These are phyloP conservation scores for Apodospora peruviana DNA, from an alignment of 495 filamentous ascomycete species.

Conservation along the genomic window DNA sequence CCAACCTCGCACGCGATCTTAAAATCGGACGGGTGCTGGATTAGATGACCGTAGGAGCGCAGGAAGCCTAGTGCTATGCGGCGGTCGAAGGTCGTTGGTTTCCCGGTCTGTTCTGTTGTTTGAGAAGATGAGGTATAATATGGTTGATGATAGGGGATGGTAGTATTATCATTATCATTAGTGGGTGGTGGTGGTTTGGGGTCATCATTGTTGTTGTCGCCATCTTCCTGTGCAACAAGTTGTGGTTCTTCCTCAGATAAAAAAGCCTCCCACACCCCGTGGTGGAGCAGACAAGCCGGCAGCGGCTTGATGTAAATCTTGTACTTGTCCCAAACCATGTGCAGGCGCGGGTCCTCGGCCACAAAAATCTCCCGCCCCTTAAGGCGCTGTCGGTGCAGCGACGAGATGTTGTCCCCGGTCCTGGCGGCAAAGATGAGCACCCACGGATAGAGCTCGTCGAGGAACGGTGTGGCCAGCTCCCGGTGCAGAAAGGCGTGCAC, in stretches of 20 bases:
- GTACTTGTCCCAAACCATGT: constrained; percentile 47
- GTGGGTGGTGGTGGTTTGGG: not conserved
- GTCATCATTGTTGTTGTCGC: no score
- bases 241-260: not conserved
- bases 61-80: not conserved
- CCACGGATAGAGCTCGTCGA: not conserved
- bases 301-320: constrained; percentile 50
- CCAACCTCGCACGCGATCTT: not conserved
- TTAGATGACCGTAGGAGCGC: not conserved
- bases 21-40: not conserved
- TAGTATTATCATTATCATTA: not conserved
- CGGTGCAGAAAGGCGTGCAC: not conserved
- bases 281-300: constrained; percentile 15
- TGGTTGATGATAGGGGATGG: not conserved
- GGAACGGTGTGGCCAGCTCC: not conserved
- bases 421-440: not conserved
- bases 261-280: not conserved
- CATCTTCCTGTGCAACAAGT: no score
- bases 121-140: not conserved
- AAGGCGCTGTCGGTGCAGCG: constrained; percentile 37
- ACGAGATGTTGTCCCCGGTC: constrained; percentile 8
- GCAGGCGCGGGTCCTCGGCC: constrained; percentile 42
- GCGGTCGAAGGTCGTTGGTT: not conserved
- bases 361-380: constrained; percentile 38
- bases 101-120: not conserved